These are phyloP conservation scores for Camelina laxa DNA, from an alignment of 345 rosid species.

Conservation along the genomic window DNA sequence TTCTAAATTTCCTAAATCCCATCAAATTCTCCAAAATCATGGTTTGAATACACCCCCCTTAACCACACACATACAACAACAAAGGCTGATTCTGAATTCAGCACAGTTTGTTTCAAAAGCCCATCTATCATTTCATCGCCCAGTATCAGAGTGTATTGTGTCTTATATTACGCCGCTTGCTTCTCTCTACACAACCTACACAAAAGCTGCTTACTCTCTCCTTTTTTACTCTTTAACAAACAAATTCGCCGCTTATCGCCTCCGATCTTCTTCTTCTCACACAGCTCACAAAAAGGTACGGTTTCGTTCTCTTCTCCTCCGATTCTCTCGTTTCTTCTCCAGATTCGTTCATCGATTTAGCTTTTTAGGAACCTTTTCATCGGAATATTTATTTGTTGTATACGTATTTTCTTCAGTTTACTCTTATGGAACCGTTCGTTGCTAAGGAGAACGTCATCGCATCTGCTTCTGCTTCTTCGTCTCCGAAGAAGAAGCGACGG, in stretches of 20 bases:
- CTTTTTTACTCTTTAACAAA: background rate
- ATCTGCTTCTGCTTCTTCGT: conserved; percentile 44
- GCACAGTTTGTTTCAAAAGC: conserved; percentile 5
- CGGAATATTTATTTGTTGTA: conserved; percentile 20
- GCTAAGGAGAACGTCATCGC: conserved; percentile 40
- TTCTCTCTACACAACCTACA: conserved; percentile 30
- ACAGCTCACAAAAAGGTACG: conserved; percentile 8
- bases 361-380: conserved; percentile 7
- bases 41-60: too few relatives aligned
- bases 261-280: conserved; percentile 36
- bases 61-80: too few relatives aligned
- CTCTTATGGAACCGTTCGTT: conserved; percentile 43
- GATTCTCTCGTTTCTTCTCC: conserved; percentile 31
- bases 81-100: too few relatives aligned
- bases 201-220: conserved; percentile 6
- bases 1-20: too few relatives aligned
- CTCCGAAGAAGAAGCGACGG: conserved; percentile 44
- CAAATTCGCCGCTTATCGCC: conserved; percentile 43
- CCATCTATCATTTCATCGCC: conserved; percentile 28
- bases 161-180: conserved; percentile 30
- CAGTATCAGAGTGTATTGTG: background rate
- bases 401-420: conserved; percentile 37
- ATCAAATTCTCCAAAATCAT: too few relatives aligned
- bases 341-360: conserved; percentile 33
- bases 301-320: conserved; percentile 6